Percentiles rank a stretch among this genome's conserved stretches.
Conservation (phyloP, 2,329 filamentous ascomycete species). For the Cyclaneusma minus region DNA sequence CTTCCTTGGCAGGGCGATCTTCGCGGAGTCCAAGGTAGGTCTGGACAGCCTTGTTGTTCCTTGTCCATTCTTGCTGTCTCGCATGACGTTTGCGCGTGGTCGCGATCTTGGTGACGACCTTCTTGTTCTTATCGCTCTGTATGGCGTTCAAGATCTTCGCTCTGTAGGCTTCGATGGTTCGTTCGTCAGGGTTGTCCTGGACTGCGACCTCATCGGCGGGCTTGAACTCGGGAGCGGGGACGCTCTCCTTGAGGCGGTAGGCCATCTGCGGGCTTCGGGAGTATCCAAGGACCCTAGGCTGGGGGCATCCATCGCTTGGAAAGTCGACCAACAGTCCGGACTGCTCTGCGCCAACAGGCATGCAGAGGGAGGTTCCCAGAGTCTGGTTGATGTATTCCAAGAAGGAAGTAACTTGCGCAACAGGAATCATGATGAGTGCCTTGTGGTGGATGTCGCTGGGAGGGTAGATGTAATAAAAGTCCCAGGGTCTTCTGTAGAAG, state of each 20-base stretch:
- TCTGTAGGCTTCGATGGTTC: conserved; percentile 31
- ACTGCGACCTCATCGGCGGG: conserved; percentile 12
- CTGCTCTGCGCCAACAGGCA: conserved; percentile 36
- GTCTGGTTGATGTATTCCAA: conserved; percentile 48
- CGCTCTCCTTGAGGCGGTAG: conserved; percentile 9
- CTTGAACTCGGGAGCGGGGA: conserved; percentile 16
- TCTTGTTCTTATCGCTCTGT: conserved; percentile 32
- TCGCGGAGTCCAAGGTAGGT: conserved; percentile 55
- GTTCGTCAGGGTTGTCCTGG: conserved; percentile 18
- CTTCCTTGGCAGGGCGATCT: conserved; percentile 3
- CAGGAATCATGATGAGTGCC: conserved; percentile 57
- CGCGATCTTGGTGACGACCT: conserved; percentile 29
- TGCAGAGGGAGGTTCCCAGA: conserved; percentile 33
- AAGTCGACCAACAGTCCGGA: conserved; percentile 48
- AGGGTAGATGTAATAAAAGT: conserved; percentile 59
- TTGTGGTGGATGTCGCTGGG: conserved; percentile 42
- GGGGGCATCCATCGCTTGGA: conserved; percentile 38
- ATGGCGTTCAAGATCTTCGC: conserved; percentile 34
- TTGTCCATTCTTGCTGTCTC: conserved; percentile 34
- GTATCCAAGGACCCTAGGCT: conserved; percentile 52
- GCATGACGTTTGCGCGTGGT: conserved; percentile 29
- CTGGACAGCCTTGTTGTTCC: conserved; percentile 47
- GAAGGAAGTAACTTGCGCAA: conserved; percentile 47
- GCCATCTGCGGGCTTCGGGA: conserved; percentile 26
- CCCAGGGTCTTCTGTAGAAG: conserved; percentile 49